Evolutionary conservation across 2,329 filamentous ascomycete genomes (phyloP), one percentile per base, ranked within the genome.

Genomic region (Exophiala lecanii-corni): DNA sequence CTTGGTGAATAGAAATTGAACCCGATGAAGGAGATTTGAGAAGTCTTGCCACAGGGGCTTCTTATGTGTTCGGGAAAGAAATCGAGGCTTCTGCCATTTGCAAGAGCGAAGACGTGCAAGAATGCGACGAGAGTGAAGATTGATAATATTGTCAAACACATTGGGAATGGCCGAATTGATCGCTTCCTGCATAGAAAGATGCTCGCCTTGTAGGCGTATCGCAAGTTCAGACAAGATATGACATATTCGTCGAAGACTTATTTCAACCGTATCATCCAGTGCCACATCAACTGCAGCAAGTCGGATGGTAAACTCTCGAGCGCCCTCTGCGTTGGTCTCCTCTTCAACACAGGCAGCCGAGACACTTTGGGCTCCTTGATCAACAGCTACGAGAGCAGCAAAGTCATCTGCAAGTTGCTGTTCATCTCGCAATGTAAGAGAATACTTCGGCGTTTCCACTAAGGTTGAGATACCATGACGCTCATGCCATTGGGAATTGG

Each of bases 331-430:
- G 12, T 28, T 16, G 25, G 32, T n/a, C 18, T 49, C 16, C 36
- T 62, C 55, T 43, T 62, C 58, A 3, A 63, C 37, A 33, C 60
- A 57, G 20, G 57, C 57, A 5, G 60, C 60, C 21, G 59, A 54
- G 5, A 61, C 56, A 31, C 46, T 55, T 26, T 58, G 53, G 1
- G 53, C 52, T 2, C 51, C 59, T 45, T 58, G 49, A 26, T 59
- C 47, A 13, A 55, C 51, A 9, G 59, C 55, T 10, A 50, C 60
- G 12, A 62, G 35, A 31, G 55, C 58, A 15, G 60, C 59, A 47
- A 62, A 52, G 30, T 60, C 58, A 39, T 61, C 53, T 4, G 58
- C 55, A 10, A 62, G 43, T 33, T 45, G 47, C 41, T 59, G 55
- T 45, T 63, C 60, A n/a, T 42, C 47, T 18, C 36, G 21, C 7